These are phyloP conservation scores for Diplotaxis tenuifolia DNA, from an alignment of 345 rosid species.

Conservation along the genomic window DNA sequence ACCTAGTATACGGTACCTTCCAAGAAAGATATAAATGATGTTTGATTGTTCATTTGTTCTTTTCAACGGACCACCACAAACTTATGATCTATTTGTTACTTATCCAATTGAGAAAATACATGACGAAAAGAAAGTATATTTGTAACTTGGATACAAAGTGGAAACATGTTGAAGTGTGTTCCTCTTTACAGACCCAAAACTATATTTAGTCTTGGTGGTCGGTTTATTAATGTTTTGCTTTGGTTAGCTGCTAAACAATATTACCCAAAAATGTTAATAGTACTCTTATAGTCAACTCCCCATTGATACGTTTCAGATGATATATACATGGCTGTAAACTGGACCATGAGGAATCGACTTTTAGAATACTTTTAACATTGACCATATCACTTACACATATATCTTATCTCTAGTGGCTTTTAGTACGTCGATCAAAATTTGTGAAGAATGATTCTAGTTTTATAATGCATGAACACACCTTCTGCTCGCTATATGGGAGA, in stretches of 20 bases:
- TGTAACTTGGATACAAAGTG: conserved; percentile 26
- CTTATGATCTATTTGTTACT: conserved; percentile 1
- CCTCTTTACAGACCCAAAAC: conserved; percentile 34
- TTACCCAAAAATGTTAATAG: neutral
- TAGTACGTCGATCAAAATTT: conserved; percentile 14
- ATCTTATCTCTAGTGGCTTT: conserved; percentile 9
- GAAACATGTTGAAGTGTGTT: conserved; percentile 33
- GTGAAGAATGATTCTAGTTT: conserved; percentile 15
- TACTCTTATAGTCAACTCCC: neutral
- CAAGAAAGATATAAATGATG: neutral
- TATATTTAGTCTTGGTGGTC: conserved; percentile 22
- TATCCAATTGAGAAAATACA: conserved; percentile 14
- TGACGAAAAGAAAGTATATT: neutral
- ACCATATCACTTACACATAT: neutral
- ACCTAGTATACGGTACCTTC: too few species aligned
- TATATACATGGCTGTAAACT: conserved; percentile 24
- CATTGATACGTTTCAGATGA: neutral
- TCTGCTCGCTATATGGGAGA: conserved; percentile 21
- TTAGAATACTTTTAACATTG: conserved; percentile 13
- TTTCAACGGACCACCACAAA: neutral
- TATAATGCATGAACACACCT: neutral
- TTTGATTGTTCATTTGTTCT: neutral
- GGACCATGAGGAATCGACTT: conserved; percentile 15
- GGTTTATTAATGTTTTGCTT: conserved; percentile 17
- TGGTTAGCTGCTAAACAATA: neutral